These are phyloP conservation scores for Botrytis medusae DNA, from an alignment of 2,329 filamentous ascomycete genomes.

Conservation along the genomic window DNA sequence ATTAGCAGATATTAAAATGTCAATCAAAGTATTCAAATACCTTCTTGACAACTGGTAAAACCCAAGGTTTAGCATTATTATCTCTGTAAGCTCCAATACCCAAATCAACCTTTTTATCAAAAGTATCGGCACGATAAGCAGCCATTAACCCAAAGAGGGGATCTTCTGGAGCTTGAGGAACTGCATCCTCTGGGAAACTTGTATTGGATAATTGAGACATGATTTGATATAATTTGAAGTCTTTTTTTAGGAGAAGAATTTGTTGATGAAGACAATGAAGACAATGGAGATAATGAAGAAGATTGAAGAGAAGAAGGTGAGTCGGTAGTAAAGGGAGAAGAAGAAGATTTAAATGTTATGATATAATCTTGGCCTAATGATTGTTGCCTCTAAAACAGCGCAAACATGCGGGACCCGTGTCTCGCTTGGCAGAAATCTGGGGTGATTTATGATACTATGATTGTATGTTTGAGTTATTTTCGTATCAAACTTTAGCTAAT, in stretches of 20 bases:
- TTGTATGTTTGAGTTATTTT: not conserved
- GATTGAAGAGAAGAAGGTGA: slow-evolving; percentile 13
- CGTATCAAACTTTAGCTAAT: slow-evolving; percentile 1
- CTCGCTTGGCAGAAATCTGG: slow-evolving; percentile 23
- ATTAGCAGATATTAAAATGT: not conserved
- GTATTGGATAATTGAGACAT: slow-evolving; percentile 59
- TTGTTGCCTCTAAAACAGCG: not conserved
- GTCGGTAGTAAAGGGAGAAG: slow-evolving; percentile 22
- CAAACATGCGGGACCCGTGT: slow-evolving; percentile 12
- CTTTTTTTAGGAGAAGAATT: slow-evolving; percentile 49
- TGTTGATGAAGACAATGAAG: slow-evolving; percentile 19
- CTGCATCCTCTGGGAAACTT: slow-evolving; percentile 71
- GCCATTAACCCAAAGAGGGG: slow-evolving; percentile 90
- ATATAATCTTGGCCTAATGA: slow-evolving; percentile 10
- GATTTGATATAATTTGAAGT: slow-evolving; percentile 62
- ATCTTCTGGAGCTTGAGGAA: slow-evolving; percentile 92
- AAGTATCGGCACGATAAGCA: slow-evolving; percentile 78
- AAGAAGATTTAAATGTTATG: slow-evolving; percentile 25
- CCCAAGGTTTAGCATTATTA: slow-evolving; percentile 94
- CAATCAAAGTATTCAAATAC: slow-evolving; percentile 49
- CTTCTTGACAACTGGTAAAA: slow-evolving; percentile 94
- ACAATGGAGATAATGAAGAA: not conserved
- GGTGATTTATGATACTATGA: slow-evolving; percentile 10
- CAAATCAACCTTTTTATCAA: slow-evolving; percentile 84
- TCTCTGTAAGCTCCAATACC: slow-evolving; percentile 92